Percentiles rank a stretch among this genome's conserved stretches.
phyloP scores from a whole-genome alignment of 495 filamentous ascomycete species.

The Rhypophila decipiens region DNA sequence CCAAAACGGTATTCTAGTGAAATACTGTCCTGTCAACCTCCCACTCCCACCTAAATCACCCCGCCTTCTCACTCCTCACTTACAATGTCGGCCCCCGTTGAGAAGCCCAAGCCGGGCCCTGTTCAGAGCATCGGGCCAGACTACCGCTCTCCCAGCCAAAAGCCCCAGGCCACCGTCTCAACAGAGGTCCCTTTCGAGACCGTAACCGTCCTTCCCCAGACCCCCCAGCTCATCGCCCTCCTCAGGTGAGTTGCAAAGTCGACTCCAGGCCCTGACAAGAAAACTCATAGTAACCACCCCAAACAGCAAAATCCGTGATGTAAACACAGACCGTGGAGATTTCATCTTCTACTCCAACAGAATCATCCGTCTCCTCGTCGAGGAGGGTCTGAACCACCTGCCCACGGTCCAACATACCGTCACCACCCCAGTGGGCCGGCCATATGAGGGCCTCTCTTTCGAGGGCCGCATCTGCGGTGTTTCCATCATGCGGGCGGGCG shows the following conservation, averaged over 20 bases:
- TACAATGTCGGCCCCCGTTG: conserved; percentile 11
- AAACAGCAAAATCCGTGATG: conserved; percentile 86
- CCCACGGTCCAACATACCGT: conserved; percentile 82
- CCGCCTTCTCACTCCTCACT: not conserved
- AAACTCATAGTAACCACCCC: conserved; percentile 13
- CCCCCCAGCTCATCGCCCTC: conserved; percentile 91
- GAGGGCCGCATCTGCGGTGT: conserved; percentile 98
- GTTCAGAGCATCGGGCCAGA: conserved; percentile 70
- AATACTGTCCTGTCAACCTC: no score
- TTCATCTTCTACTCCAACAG: conserved; percentile 99
- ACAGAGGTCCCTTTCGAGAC: conserved; percentile 75
- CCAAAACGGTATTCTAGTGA: no score
- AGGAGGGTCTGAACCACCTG: conserved; percentile 95
- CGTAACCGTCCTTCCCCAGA: conserved; percentile 85
- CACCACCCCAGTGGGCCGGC: conserved; percentile 81
- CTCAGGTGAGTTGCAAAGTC: conserved; percentile 67
- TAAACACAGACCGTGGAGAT: conserved; percentile 80
- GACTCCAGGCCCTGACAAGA: no score
- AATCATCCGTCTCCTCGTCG: conserved; percentile 95
- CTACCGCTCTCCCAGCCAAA: conserved; percentile 69
- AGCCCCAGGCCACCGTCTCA: conserved; percentile 86
- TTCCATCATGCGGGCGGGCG: conserved; percentile 95
- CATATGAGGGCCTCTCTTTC: conserved; percentile 89
- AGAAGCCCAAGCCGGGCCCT: conserved; percentile 39
- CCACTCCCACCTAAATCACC: no score